phyloP scores from a whole-genome alignment of 495 filamentous ascomycete species.

The Collariella sp. region DNA sequence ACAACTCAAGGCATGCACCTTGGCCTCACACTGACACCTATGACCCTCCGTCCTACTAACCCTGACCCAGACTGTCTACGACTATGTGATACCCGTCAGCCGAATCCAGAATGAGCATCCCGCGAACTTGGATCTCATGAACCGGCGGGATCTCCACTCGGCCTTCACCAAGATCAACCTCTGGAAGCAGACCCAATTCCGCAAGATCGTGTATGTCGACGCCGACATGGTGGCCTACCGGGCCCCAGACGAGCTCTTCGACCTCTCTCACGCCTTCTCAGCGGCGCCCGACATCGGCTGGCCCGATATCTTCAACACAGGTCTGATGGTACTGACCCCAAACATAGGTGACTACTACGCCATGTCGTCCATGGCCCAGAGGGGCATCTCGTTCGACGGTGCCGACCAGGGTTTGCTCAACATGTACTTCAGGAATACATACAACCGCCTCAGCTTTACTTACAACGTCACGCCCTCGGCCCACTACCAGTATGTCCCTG shows the following conservation, averaged over 20 bases:
- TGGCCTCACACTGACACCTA: constrained; percentile 3
- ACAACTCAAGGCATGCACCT: constrained; percentile 55
- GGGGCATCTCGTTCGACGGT: constrained; percentile 90
- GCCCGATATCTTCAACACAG: constrained; percentile 97
- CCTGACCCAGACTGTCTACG: constrained; percentile 60
- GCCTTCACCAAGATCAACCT: constrained; percentile 95
- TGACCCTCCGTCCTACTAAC: neutral
- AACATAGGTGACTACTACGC: constrained; percentile 83
- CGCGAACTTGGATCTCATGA: constrained; percentile 84
- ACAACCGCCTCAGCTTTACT: constrained; percentile 82
- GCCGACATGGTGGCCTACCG: constrained; percentile 79
- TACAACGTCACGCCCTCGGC: constrained; percentile 96
- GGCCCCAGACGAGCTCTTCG: constrained; percentile 88
- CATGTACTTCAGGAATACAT: constrained; percentile 75
- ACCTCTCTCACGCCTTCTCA: constrained; percentile 66
- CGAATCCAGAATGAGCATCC: constrained; percentile 66
- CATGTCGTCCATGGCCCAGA: constrained; percentile 69
- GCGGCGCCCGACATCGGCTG: constrained; percentile 94
- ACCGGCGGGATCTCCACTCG: constrained; percentile 77
- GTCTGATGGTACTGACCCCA: constrained; percentile 83
- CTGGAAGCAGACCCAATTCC: constrained; percentile 86
- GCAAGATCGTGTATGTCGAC: constrained; percentile 86
- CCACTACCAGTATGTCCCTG: constrained; percentile 91
- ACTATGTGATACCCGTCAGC: constrained; percentile 80
- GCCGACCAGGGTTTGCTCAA: constrained; percentile 96